phyloP scores from a whole-genome alignment of 2,329 filamentous ascomycete genomes.

The Plectosphaerella cucumerina region DNA sequence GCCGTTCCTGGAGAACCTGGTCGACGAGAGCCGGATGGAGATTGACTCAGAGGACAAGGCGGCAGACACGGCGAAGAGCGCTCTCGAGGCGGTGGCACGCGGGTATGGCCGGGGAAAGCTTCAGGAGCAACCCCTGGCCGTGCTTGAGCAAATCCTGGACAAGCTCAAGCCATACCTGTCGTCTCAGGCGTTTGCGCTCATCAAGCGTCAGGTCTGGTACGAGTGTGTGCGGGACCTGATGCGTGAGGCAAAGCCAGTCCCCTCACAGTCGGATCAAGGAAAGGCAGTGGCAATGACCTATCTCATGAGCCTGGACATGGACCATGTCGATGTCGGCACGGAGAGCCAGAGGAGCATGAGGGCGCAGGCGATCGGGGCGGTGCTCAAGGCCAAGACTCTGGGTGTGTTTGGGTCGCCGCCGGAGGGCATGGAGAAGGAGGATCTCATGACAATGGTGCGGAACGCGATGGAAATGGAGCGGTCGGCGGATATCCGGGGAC shows the following conservation, averaged over 20 bases:
- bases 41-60: constrained; percentile 50
- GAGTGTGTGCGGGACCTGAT: constrained; percentile 43
- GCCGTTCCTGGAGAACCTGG: constrained; percentile 56
- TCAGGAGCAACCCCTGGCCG: constrained; percentile 26
- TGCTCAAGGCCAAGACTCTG: constrained; percentile 35
- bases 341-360: constrained; percentile 47
- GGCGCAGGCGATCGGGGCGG: constrained; percentile 38
- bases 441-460: constrained; percentile 22
- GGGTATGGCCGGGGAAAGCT: constrained; percentile 42
- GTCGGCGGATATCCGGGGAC: constrained; percentile 40
- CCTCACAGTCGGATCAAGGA: constrained; percentile 12
- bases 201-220: constrained; percentile 51
- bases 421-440: constrained; percentile 13
- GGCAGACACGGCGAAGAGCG: constrained; percentile 42
- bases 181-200: constrained; percentile 30
- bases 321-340: constrained; percentile 40
- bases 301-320: constrained; percentile 42
- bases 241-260: constrained; percentile 27
- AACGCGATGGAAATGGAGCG: constrained; percentile 35
- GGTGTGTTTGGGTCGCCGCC: constrained; percentile 33
- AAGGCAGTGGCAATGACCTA: constrained; percentile 27
- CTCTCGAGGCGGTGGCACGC: constrained; percentile 44
- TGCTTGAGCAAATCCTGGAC: constrained; percentile 35
- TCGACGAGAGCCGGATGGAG: constrained; percentile 64
- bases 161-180: constrained; percentile 36